Conservation (phyloP, 352 stramenopile species). For the Phytophthora idaei region DNA sequence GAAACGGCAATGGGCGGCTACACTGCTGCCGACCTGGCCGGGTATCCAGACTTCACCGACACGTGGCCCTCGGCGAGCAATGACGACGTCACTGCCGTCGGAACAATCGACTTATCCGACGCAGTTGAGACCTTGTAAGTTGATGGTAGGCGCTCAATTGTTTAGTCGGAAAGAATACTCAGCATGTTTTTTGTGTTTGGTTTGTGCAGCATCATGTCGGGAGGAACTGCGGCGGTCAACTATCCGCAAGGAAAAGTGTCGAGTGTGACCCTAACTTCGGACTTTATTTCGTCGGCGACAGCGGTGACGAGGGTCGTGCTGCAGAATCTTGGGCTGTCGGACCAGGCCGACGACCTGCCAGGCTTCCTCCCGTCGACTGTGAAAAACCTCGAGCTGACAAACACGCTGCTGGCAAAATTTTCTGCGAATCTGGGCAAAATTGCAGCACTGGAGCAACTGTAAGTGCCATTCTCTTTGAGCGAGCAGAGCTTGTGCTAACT, state of each 20-base stretch:
- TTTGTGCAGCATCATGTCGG: constrained; percentile 30
- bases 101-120: constrained; percentile 25
- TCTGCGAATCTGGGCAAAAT: constrained; percentile 12
- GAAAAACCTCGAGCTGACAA: constrained; percentile 31
- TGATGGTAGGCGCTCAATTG: not conserved
- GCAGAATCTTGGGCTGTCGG: constrained; percentile 33
- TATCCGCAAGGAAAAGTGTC: constrained; percentile 42
- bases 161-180: not conserved
- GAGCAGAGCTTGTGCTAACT: too few relatives aligned
- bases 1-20: constrained; percentile 28
- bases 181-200: not conserved
- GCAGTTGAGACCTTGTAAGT: constrained; percentile 31
- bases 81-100: constrained; percentile 24
- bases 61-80: constrained; percentile 36
- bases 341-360: constrained; percentile 26
- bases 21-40: constrained; percentile 3
- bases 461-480: not conserved
- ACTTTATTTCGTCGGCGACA: constrained; percentile 27
- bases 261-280: constrained; percentile 22
- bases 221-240: constrained; percentile 19
- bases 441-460: constrained; percentile 5
- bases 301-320: constrained; percentile 36
- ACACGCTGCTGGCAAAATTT: constrained; percentile 34
- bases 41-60: constrained; percentile 33
- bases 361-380: constrained; percentile 29